Conservation (phyloP, 352 stramenopile species). For the Phytophthora tentaculata region DNA sequence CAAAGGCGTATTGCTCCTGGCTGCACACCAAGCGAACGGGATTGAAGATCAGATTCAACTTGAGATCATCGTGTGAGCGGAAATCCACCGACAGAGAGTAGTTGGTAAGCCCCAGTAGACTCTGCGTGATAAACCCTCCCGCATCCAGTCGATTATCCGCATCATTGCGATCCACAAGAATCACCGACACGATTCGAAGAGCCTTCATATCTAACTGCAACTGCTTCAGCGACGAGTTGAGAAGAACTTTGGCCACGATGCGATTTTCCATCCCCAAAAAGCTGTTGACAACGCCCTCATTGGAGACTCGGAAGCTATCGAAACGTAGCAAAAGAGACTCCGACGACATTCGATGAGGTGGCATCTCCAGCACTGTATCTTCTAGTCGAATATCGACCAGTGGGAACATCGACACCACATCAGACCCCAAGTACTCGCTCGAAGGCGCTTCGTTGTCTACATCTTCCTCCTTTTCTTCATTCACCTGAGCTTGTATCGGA, state of each 20-base stretch:
- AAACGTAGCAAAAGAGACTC: constrained; percentile 79
- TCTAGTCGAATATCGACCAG: constrained; percentile 72
- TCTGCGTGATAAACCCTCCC: constrained; percentile 68
- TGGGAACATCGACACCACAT: constrained; percentile 86
- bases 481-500: constrained; percentile 12
- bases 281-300: constrained; percentile 66
- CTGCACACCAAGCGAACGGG: constrained; percentile 84
- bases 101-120: constrained; percentile 73
- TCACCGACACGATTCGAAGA: constrained; percentile 77
- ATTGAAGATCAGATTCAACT: constrained; percentile 57
- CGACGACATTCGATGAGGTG: constrained; percentile 76
- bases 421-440: constrained; percentile 51
- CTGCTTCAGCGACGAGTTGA: constrained; percentile 83
- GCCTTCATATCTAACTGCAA: constrained; percentile 69
- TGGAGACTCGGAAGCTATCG: constrained; percentile 67
- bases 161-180: constrained; percentile 64
- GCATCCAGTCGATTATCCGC: constrained; percentile 28
- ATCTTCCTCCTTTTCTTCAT: constrained; percentile 19
- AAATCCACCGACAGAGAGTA: constrained; percentile 68
- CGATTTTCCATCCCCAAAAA: constrained; percentile 76
- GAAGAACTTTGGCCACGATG: constrained; percentile 83
- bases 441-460: constrained; percentile 15
- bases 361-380: constrained; percentile 79
- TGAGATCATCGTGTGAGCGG: constrained; percentile 58
- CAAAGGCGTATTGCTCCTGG: constrained; percentile 83